A percentile compares a stretch with the other conserved stretches of the same genome.
These are phyloP conservation scores for Ciborinia camelliae DNA, from an alignment of 2,329 filamentous ascomycete species.

Conservation along the genomic window DNA sequence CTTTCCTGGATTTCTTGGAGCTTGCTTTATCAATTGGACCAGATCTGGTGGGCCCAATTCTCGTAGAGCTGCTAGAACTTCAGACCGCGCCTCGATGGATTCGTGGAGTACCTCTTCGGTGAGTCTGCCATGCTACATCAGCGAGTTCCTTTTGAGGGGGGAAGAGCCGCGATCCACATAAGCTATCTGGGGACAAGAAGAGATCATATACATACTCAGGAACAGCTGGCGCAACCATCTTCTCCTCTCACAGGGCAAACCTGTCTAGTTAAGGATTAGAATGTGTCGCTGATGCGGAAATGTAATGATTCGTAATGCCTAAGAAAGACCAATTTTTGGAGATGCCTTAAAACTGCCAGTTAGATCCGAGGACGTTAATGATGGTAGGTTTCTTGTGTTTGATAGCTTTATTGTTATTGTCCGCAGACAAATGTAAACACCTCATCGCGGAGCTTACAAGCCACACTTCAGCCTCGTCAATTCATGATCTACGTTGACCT, in stretches of 20 bases:
- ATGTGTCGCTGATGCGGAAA: neutral
- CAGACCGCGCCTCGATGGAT: conserved; percentile 87
- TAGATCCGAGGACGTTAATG: neutral
- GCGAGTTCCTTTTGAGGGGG: neutral
- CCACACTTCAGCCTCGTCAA: conserved; percentile 14
- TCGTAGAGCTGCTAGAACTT: conserved; percentile 77
- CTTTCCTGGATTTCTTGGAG: conserved; percentile 54
- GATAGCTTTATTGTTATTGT: conserved; percentile 1
- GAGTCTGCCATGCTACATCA: conserved; percentile 56
- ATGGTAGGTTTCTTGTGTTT: conserved; percentile 4
- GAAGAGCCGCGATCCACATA: neutral
- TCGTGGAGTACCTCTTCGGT: conserved; percentile 91
- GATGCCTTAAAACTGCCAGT: neutral
- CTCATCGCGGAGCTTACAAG: conserved; percentile 16
- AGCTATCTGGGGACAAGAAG: neutral
- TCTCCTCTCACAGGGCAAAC: conserved; percentile 7
- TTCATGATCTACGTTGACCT: neutral
- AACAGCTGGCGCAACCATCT: conserved; percentile 58
- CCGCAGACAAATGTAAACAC: conserved; percentile 9
- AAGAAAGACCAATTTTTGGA: neutral
- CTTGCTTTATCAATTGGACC: conserved; percentile 85
- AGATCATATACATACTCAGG: conserved; percentile 59
- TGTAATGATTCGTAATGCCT: neutral
- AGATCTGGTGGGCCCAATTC: conserved; percentile 95
- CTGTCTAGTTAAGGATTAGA: conserved; percentile 6